Conservation (phyloP, 345 rosid genomes). For the Turritis glabra region DNA sequence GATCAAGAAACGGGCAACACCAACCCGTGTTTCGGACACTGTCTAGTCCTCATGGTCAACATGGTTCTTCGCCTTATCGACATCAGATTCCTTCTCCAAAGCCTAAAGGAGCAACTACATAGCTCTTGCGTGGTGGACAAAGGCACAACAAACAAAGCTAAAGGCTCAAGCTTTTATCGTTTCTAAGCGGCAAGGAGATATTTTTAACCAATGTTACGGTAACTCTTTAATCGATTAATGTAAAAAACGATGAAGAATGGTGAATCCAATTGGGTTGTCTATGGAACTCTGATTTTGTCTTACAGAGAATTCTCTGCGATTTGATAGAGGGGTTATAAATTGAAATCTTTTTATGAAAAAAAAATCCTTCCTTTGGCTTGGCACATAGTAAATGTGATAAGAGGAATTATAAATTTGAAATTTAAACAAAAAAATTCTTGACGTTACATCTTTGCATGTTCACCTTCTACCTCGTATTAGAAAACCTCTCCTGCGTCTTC, state of each 20-base stretch:
- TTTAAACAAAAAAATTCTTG: no score
- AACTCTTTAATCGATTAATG: constrained; percentile 30
- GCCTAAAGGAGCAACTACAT: constrained; percentile 48
- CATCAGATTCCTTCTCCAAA: constrained; percentile 76
- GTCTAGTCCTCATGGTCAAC: constrained; percentile 73
- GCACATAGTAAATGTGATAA: no score
- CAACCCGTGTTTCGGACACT: constrained; percentile 53
- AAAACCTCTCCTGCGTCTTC: background rate
- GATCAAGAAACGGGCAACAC: constrained; percentile 55
- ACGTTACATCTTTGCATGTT: background rate
- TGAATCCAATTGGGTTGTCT: constrained; percentile 27
- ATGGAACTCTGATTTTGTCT: constrained; percentile 30
- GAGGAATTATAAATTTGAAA: no score
- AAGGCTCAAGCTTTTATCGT: constrained; percentile 26
- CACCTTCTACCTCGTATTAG: background rate
- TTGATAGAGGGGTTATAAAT: no score
- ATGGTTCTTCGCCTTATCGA: constrained; percentile 71
- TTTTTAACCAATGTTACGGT: constrained; percentile 23
- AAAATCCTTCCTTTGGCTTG: no score
- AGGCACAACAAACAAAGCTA: constrained; percentile 4
- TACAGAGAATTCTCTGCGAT: background rate
- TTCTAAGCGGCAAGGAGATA: constrained; percentile 24
- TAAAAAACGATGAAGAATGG: constrained; percentile 16
- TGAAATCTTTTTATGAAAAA: no score
- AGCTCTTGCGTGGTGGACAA: constrained; percentile 22